Evolutionary conservation across 768 basidiomycete genomes (phyloP).

Genomic region (Rhodotorula toruloides): DNA sequence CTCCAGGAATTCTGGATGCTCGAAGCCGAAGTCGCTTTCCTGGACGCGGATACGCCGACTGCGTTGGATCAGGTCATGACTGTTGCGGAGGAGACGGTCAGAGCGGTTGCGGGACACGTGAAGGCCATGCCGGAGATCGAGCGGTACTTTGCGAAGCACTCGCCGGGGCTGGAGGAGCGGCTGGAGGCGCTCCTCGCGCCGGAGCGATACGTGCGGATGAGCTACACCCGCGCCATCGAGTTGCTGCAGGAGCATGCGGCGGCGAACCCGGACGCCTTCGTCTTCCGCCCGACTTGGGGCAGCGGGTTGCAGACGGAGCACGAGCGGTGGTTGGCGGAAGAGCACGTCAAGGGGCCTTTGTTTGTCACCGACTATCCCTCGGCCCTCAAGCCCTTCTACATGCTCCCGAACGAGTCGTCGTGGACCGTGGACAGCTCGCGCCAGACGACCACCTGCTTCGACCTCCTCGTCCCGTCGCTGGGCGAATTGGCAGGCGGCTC

Average conservation of each 20-base stretch:
- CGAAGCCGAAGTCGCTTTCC: slow-evolving; percentile 82
- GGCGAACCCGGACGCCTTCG: slow-evolving; percentile 8
- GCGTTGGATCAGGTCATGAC: slow-evolving; percentile 55
- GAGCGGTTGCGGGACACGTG: slow-evolving; percentile 44
- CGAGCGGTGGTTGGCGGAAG: slow-evolving; percentile 80
- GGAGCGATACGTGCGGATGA: slow-evolving; percentile 64
- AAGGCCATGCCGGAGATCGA: slow-evolving; percentile 24
- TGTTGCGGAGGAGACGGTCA: slow-evolving; percentile 58
- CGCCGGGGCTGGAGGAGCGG: neutral
- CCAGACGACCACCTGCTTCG: slow-evolving; percentile 84
- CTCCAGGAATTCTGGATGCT: slow-evolving; percentile 99
- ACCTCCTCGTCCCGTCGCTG: slow-evolving; percentile 76
- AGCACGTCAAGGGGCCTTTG: slow-evolving; percentile 64
- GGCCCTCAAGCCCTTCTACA: slow-evolving; percentile 87
- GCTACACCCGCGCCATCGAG: slow-evolving; percentile 69
- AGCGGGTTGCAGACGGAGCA: slow-evolving; percentile 76
- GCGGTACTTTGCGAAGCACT: slow-evolving; percentile 15
- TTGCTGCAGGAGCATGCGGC: slow-evolving; percentile 51
- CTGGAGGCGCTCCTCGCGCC: slow-evolving; percentile 1
- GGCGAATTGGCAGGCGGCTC: slow-evolving; percentile 93
- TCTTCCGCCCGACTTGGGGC: slow-evolving; percentile 57
- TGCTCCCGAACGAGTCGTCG: slow-evolving; percentile 54
- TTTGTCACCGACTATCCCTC: slow-evolving; percentile 89
- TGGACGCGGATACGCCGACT: slow-evolving; percentile 22
- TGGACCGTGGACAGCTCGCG: neutral